phyloP scores from a whole-genome alignment of 1,284 basidiomycete genomes.

The Cutaneotrichosporon sp. region DNA sequence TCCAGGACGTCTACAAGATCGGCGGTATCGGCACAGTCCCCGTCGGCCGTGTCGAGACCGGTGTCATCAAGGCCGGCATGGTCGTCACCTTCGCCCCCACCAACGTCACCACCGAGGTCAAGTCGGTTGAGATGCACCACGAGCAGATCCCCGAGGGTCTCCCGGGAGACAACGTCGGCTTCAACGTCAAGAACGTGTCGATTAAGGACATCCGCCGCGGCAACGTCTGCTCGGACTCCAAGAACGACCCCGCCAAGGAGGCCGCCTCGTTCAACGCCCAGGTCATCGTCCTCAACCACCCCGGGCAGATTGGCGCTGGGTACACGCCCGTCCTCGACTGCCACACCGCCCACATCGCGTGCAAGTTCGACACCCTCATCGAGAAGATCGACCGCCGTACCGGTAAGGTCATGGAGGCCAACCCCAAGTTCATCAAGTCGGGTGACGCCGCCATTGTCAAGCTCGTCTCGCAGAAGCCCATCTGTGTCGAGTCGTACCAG shows the following conservation, averaged over 20 bases:
- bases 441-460: slow-evolving; percentile 94
- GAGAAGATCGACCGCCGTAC: slow-evolving; percentile 99
- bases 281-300: slow-evolving; percentile 99
- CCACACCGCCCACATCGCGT: slow-evolving; percentile 99
- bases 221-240: slow-evolving; percentile 98
- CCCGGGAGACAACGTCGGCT: slow-evolving; percentile 93
- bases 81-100: slow-evolving; percentile 95
- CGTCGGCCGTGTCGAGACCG: slow-evolving; percentile 99
- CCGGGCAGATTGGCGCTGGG: slow-evolving; percentile 91
- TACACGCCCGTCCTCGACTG: slow-evolving; percentile 96
- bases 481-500: slow-evolving; percentile 93
- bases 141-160: slow-evolving; percentile 94
- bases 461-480: slow-evolving; percentile 70
- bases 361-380: slow-evolving; percentile 97
- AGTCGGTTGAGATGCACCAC: slow-evolving; percentile 99
- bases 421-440: slow-evolving; percentile 93
- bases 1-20: slow-evolving; percentile 99
- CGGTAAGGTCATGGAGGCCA: slow-evolving; percentile 63
- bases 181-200: slow-evolving; percentile 88
- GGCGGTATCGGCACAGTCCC: slow-evolving; percentile 99
- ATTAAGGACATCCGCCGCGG: slow-evolving; percentile 99
- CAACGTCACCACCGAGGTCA: slow-evolving; percentile 82
- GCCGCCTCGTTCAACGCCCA: slow-evolving; percentile 99
- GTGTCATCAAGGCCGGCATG: slow-evolving; percentile 99
- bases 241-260: slow-evolving; percentile 99